Evolutionary conservation across 2,329 filamentous ascomycete genomes (phyloP), one percentile per base, ranked within the genome.

Genomic region (Pestalotiopsis sp.): DNA sequence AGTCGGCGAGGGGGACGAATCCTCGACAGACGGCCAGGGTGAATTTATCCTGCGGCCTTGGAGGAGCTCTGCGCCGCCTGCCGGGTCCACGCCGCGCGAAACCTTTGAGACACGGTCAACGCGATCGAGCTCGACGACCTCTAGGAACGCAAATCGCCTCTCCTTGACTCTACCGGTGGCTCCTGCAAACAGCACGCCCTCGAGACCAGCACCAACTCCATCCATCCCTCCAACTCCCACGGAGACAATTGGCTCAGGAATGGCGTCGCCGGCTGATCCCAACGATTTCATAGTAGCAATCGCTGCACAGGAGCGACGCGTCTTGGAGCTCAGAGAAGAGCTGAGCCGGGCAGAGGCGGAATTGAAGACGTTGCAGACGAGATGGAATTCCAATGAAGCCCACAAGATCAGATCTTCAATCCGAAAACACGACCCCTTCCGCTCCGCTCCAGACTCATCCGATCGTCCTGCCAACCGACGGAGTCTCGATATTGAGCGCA

Each of bases 241-340:
- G 83, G 88, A 61, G 80, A 81, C 2, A n/a, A 52, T 68, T 27
- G 67, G 64, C 12, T 81, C 84, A 0, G 77, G 74, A 7, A 67
- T 83, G 36, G 75, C 79, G 56, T 83, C 83, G 1, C 86, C 86
- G 1, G 80, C 83, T 49, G 89, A 91, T 70, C 83, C 89, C 65
- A 87, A 86, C 75, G 86, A 91, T 65, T 93, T 98, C 75, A 90
- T 99, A 72, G 95, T 94, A 70, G 92, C 95, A 68, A 92, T 99
- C 75, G 96, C 96, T 59, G 91, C 93, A 14, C 95, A 98, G 81
- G 96, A 99, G 82, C 88, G 96, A 68, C 91, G 90, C 73, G 95
- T 99, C 1, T 83, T 99, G 68, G 96, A 98, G 81, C 84, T 99
- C 66, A 92, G 91, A 69, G 96, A 99, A 79, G 95, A 98, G 80